These are phyloP conservation scores for Inga oerstediana DNA, from an alignment of 306 rosid genomes.

Conservation along the genomic window DNA sequence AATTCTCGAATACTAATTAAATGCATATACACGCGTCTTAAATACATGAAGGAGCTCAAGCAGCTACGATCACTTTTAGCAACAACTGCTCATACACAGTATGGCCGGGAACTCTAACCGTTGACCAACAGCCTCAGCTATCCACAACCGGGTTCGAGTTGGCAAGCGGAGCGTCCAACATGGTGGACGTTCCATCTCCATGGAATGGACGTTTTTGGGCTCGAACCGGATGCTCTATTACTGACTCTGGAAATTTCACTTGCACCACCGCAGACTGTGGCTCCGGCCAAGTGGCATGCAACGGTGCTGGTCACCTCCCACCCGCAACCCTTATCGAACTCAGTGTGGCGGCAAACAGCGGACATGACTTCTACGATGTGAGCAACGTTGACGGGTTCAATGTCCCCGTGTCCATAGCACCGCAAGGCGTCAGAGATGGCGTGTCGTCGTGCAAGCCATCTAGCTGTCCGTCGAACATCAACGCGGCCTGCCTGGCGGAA, in stretches of 20 bases:
- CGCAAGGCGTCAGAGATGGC: slow-evolving; percentile 24
- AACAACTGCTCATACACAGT: slow-evolving; percentile 51
- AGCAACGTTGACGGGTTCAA: slow-evolving; percentile 49
- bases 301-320: slow-evolving; percentile 33
- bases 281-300: slow-evolving; percentile 33
- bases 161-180: slow-evolving; percentile 20
- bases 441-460: background rate
- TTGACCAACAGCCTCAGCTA: slow-evolving; percentile 41
- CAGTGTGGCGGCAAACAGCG: slow-evolving; percentile 24
- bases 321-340: slow-evolving; percentile 38
- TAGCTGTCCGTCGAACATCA: background rate
- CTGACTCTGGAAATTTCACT: slow-evolving; percentile 22
- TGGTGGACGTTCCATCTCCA: slow-evolving; percentile 40
- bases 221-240: slow-evolving; percentile 32
- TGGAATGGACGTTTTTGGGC: slow-evolving; percentile 72
- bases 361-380: slow-evolving; percentile 44
- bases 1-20: too few relatives aligned
- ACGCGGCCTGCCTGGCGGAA: background rate
- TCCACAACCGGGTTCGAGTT: slow-evolving; percentile 58
- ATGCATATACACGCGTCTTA: background rate
- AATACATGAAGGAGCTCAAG: slow-evolving; percentile 5
- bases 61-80: slow-evolving; percentile 46
- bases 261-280: slow-evolving; percentile 42
- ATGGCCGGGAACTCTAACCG: slow-evolving; percentile 68
- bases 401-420: slow-evolving; percentile 32